A percentile compares a stretch with the other conserved stretches of the same genome.
phyloP scores from a whole-genome alignment of 2,329 filamentous ascomycete species.

The Trichophyton rubrum region DNA sequence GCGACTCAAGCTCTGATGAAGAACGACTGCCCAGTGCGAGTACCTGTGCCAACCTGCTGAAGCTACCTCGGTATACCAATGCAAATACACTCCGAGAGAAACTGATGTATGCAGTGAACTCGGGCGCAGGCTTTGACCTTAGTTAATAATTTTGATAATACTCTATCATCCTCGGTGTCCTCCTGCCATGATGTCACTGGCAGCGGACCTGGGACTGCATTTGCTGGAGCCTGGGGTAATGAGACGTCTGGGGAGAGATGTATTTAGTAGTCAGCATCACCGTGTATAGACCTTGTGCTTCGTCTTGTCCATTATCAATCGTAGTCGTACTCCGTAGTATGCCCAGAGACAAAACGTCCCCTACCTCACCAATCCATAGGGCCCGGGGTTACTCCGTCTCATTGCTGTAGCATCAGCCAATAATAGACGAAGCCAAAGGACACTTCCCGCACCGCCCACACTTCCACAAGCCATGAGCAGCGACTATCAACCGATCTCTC shows the following conservation, averaged over 20 bases:
- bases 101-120: slow-evolving; percentile 76
- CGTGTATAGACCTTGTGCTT: neutral
- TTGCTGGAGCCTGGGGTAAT: too few relatives aligned
- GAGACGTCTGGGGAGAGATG: too few relatives aligned
- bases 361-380: too few relatives aligned
- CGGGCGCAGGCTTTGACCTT: slow-evolving; percentile 84
- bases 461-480: too few relatives aligned
- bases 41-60: slow-evolving; percentile 90
- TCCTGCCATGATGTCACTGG: neutral
- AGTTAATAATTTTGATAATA: slow-evolving; percentile 3
- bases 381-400: too few relatives aligned
- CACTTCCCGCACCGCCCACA: too few relatives aligned
- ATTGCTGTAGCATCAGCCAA: too few relatives aligned
- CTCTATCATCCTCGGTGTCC: neutral
- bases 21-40: slow-evolving; percentile 78
- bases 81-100: slow-evolving; percentile 59
- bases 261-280: neutral
- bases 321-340: too few relatives aligned
- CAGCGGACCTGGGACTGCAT: neutral
- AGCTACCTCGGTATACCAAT: slow-evolving; percentile 69
- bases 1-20: slow-evolving; percentile 68
- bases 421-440: too few relatives aligned
- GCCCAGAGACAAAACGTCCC: too few relatives aligned
- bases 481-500: too few relatives aligned
- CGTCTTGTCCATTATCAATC: neutral